Evolutionary conservation across 257 asterid genomes (phyloP), one percentile per base, ranked within the genome.

Genomic region (Verbena officinalis): DNA sequence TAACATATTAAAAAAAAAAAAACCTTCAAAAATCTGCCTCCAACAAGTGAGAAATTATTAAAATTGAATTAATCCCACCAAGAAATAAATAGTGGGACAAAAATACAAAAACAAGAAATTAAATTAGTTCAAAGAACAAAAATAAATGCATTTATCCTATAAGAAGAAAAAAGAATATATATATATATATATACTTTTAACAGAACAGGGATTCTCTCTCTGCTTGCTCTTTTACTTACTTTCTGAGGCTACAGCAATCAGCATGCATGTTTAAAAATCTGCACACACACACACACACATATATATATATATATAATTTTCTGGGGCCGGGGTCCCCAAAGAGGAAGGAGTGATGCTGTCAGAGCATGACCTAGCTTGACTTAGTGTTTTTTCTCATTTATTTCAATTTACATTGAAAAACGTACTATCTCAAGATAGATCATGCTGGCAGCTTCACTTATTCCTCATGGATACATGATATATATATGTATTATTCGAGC

Each of bases 401-500:
- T 33, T 17, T 7, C 21, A 14, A 0, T 1, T 22, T 1, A 15
- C 9, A 39, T 23, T 38, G 5, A 55, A 68, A 48, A 57, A 61
- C n/a, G n/a, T n/a, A n/a, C 64, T 22, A 73, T 60, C 77, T 83
- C 78, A 53, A 73, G 77, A 74, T 86, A 91, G 98, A 91, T 91
- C 98, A 91, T 86, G 98, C 98, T 91, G 98, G 98, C 98, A 91
- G 98, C 98, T 88, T 91, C 96, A 91, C 96, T 86, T 83, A 57
- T 77, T 60, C 78, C 78, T 49, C 75, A 50, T 34, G 30, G 16
- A 43, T 69, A 67, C 3, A 36, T 36, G 4, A 27, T 5, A 27
- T n/a, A n/a, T n/a, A n/a, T n/a, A n/a, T n/a, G n/a, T n/a, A 2
- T 30, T 30, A 2, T 30, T 30, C 58, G 16, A 40, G 30, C 45